Conservation (phyloP, 495 filamentous ascomycete genomes). For the Bombardia bombarda region DNA sequence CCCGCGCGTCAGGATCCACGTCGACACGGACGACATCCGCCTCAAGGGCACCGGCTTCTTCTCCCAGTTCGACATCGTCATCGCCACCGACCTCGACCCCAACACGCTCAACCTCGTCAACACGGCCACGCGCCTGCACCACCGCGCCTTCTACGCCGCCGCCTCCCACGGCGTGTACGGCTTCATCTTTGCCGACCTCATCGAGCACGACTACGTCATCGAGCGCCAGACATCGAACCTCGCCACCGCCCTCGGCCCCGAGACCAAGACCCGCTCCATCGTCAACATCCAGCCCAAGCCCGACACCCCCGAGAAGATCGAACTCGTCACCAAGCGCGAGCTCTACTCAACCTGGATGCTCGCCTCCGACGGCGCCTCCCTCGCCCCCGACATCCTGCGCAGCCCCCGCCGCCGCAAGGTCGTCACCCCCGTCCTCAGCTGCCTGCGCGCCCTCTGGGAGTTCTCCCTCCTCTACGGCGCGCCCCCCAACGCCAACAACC, state of each 20-base stretch:
- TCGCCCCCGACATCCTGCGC: slow-evolving; percentile 61
- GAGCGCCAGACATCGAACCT: slow-evolving; percentile 76
- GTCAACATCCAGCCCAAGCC: slow-evolving; percentile 62
- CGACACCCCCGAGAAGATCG: slow-evolving; percentile 54
- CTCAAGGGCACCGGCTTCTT: slow-evolving; percentile 64
- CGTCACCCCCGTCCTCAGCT: slow-evolving; percentile 73
- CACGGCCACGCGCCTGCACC: slow-evolving; percentile 64
- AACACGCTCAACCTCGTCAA: slow-evolving; percentile 68
- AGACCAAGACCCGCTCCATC: slow-evolving; percentile 71
- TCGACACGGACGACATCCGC: slow-evolving; percentile 57
- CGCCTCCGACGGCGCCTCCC: slow-evolving; percentile 61
- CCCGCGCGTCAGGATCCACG: slow-evolving; percentile 71
- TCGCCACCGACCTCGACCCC: slow-evolving; percentile 83
- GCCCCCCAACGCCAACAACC: slow-evolving; percentile 44
- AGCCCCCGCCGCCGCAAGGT: slow-evolving; percentile 59
- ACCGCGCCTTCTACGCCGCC: slow-evolving; percentile 80
- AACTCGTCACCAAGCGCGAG: slow-evolving; percentile 90
- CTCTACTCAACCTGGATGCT: slow-evolving; percentile 74
- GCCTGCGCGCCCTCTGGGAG: slow-evolving; percentile 76
- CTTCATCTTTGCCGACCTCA: slow-evolving; percentile 88
- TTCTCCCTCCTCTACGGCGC: slow-evolving; percentile 51
- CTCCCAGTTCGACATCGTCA: slow-evolving; percentile 70
- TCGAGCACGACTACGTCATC: slow-evolving; percentile 79
- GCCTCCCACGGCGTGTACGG: slow-evolving; percentile 86
- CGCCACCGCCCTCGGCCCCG: slow-evolving; percentile 51